Evolutionary conservation across 495 filamentous ascomycete genomes (phyloP).

Genomic region (Tuber umbilicatum): DNA sequence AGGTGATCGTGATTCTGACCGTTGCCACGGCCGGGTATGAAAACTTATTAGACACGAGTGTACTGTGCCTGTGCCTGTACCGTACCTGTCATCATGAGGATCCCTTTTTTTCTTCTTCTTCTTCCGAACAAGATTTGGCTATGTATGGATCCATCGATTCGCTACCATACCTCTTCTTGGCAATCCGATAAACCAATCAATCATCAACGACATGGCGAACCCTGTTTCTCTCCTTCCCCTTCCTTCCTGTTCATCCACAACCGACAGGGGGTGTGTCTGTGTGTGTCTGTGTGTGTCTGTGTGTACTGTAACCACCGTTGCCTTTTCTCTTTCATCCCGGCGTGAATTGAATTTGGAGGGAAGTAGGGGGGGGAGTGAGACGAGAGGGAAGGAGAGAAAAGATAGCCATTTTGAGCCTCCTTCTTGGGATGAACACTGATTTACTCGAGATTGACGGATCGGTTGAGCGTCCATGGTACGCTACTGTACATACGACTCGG

Average conservation of each 20-base stretch:
- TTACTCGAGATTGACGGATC: background rate
- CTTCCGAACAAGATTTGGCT: background rate
- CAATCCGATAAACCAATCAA: background rate
- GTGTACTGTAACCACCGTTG: background rate
- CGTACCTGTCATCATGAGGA: background rate
- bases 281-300: background rate
- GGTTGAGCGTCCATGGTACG: background rate
- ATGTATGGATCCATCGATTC: background rate
- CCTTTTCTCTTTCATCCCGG: background rate
- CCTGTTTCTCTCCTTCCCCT: background rate
- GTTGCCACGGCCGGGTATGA: too few species aligned
- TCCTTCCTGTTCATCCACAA: background rate
- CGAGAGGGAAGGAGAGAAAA: background rate
- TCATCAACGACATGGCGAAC: background rate
- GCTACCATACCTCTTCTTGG: background rate
- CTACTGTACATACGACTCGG: background rate
- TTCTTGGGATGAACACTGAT: background rate
- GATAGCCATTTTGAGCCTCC: conserved; percentile 2
- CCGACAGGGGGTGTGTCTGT: background rate
- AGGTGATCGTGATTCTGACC: too few species aligned
- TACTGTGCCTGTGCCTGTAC: background rate
- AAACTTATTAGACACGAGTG: too few species aligned
- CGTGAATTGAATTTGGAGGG: background rate
- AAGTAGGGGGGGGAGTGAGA: background rate
- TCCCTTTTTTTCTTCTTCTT: too few species aligned